Evolutionary conservation across 208 protist genomes (phyloP).

Genomic region (Leishmania gerbilli): DNA sequence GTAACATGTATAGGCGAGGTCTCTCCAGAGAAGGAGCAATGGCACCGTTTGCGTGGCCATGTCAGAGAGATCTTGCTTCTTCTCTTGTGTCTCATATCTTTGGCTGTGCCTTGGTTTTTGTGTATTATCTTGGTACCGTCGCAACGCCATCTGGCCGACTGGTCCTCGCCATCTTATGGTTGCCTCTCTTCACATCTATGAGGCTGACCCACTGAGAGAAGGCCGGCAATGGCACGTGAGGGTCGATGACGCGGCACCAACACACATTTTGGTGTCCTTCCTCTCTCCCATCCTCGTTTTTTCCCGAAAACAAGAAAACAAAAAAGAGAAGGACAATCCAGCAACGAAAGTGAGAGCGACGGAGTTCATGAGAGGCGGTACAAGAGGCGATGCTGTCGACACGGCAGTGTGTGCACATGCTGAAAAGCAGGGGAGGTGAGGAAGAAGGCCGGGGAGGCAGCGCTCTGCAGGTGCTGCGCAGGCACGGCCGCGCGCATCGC

Average conservation of each 20-base stretch:
- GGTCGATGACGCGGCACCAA: background rate
- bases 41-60: background rate
- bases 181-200: background rate
- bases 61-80: background rate
- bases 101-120: background rate
- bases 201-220: background rate
- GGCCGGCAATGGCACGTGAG: background rate
- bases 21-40: background rate
- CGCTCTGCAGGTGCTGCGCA: background rate
- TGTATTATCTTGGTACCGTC: background rate
- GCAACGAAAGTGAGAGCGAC: background rate
- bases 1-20: constrained; percentile 1
- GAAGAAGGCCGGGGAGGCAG: background rate
- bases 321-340: no score
- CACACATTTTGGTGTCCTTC: no score
- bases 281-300: no score
- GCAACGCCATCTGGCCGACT: background rate
- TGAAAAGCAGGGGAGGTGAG: no score
- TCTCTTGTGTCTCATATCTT: background rate
- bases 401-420: background rate
- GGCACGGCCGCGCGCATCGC: background rate
- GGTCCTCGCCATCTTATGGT: background rate
- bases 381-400: background rate
- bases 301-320: no score
- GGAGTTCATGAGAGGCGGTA: no score